Evolutionary conservation across 2,329 filamentous ascomycete genomes (phyloP), one percentile per base, ranked within the genome.

Genomic region (Ophiosphaerella narmari): DNA sequence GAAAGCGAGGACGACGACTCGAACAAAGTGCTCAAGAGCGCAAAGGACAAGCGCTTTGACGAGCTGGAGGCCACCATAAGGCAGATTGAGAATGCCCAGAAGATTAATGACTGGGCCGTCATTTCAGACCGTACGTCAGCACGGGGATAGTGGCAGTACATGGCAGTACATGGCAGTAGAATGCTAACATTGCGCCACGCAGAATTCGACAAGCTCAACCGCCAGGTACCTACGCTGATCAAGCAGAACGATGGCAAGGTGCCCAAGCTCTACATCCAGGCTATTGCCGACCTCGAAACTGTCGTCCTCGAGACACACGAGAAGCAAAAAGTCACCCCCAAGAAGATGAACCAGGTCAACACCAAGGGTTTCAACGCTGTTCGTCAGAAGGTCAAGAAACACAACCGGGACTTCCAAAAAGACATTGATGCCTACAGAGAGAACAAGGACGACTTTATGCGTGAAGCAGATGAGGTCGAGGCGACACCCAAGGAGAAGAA

Each of bases 341-440:
- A 97, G 86, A 97, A 97, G 84, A 96, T 97, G 92, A 99, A 96
- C 79, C 91, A 92, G 55, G 94, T 88, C 71, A 95, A 93, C 72
- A 89, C 91, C 60, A 90, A 91, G 77, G 91, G 92, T 68, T 84
- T 99, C 69, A 99, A 97, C 75, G 91, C 92, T 56, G 90, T 97
- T 70, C 96, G 97, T 80, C 94, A 99, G 77, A 92, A 92, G 79
- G 91, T 99, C 80, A 92, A 93, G 85, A 97, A 97, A 85, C 93
- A 93, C 79, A 96, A 93, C 83, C 95, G 96, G 79, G 93, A 97
- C 59, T 93, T 93, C 78, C 85, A 90, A 70, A 80, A 83, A 55
- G 90, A 96, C 70, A 88, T 99, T 66, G 91, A 96, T 64, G 84
- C 87, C 58, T 99, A 93, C 80, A 84, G 89, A 62, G 87, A 85